Base-by-base conservation (phyloP, 73 alveolate genomes). In the Tetrahymena malaccensis region DNA sequence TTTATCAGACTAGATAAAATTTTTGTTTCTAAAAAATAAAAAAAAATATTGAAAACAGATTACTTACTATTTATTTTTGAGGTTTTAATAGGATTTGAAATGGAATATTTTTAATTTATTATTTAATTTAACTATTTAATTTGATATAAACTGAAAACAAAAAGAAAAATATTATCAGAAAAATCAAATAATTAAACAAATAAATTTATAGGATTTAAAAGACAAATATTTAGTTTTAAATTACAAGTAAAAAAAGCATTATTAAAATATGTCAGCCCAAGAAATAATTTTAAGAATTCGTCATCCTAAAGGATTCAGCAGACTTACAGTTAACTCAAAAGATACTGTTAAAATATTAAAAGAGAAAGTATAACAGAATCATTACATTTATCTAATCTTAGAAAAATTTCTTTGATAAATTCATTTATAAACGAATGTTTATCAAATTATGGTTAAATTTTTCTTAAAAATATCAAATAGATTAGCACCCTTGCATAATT, bases 241-340 rank as follows among this genome's bases (percentile, higher is more conserved):
- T 70, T 70, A 58, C 34, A 58, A 58, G n/a, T 10, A n/a, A n/a
- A n/a, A 70, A 70, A 70, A 31, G 37, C 44, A 40, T 40, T 40
- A 70, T 8, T 4, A n/a, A 22, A 7, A 19, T 1, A 70, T 70
- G 89, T 70, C 34, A 70, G 89, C 89, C 15, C 37, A 70, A 31
- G 89, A 70, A 11, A 70, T 70, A 25, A 70, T 70, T 27, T 70
- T 70, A 31, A 70, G 89, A 70, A 31, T 70, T 27, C 89, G 89
- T 25, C 89, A 70, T 40, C 89, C 89, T 25, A 70, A 70, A n/a
- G 97, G 97, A 16, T 34, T 89, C 85, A 89, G 94, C 94, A 85
- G 97, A 95, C 84, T 95, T 12, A 70, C 95, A 31, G 85, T 95
- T 50, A 93, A 33, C 22, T 43, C 85, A 9, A 95, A 89, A 33